Base-by-base conservation (phyloP, 2,329 filamentous ascomycete species). In the Ceratocystis smalleyi region DNA sequence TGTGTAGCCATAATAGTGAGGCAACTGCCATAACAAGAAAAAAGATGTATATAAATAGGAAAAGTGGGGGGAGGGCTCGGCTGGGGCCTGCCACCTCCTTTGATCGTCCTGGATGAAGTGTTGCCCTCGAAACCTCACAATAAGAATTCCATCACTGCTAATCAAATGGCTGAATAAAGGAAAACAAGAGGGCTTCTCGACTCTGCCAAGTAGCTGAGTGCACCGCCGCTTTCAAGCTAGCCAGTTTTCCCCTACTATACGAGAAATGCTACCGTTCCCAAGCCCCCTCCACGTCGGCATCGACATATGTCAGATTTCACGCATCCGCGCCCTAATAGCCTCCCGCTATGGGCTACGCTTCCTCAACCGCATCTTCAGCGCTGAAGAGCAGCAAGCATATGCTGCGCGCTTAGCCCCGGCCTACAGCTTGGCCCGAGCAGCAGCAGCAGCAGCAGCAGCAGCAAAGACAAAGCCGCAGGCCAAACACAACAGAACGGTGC, bases 281-380 rank as follows among this genome's bases (percentile, higher is more conserved):
- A 77, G 83, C n/a, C 77, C 83, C 0, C 71, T 92, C 15, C 79
- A 80, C 60, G 76, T 95, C 62, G 91, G 91, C 65, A 92, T 83
- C 59, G 91, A 95, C 72, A 86, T 95, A 65, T 90, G 88, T 73
- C 79, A 80, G 65, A 80, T 90, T 65, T 74, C 79, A 0, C 84
- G 90, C 64, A 83, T 95, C 66, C 75, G 77, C 67, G 72, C 73
- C 22, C 77, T 91, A 62, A 73, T 92, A 62, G 73, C 71, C 19
- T 72, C 75, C 30, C 71, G 74, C 7, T 71, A 72, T 47, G 76
- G 75, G 1, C 63, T 67, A 4, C 75, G 75, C 35, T 82, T 83
- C 69, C 71, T 83, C 61, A 70, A 72, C 8, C 77, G 78, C 64
- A 70, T 84, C 61, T 72, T 84, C 27, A 73, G 76, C 3, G 70